A percentile compares a stretch with the other conserved stretches of the same genome.
phyloP scores from a whole-genome alignment of 1,284 basidiomycete species.

The Boletus holoroseus region DNA sequence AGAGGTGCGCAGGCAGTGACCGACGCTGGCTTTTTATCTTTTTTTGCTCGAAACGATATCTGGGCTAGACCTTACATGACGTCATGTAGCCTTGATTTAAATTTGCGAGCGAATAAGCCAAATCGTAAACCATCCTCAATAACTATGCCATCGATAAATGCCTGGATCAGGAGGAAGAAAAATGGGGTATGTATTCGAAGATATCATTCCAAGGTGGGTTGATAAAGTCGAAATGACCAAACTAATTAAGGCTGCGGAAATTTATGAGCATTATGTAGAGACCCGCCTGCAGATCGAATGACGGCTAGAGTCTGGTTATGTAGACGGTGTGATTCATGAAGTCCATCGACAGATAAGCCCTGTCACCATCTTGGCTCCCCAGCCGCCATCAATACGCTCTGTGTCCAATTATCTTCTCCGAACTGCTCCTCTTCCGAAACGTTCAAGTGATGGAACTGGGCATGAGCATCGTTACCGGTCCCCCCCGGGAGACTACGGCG shows the following conservation, averaged over 20 bases:
- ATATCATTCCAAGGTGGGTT: slow-evolving; percentile 14
- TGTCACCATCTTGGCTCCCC: slow-evolving; percentile 30
- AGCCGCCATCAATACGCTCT: slow-evolving; percentile 33
- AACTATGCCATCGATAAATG: slow-evolving; percentile 1
- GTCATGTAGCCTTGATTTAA: slow-evolving; percentile 18
- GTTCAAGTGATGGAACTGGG: slow-evolving; percentile 24
- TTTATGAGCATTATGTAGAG: slow-evolving; percentile 18
- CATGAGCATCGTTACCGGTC: slow-evolving; percentile 6
- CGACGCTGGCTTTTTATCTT: slow-evolving; percentile 6
- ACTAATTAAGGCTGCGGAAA: slow-evolving; percentile 20
- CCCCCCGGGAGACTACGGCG: slow-evolving; percentile 5
- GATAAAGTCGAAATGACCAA: slow-evolving; percentile 15
- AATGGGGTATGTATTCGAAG: slow-evolving; percentile 26
- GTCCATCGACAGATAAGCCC: slow-evolving; percentile 9
- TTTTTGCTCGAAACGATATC: not conserved
- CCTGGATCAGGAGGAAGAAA: slow-evolving; percentile 1
- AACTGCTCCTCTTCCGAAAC: slow-evolving; percentile 24
- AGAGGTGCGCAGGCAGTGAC: not conserved
- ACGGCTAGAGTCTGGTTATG: slow-evolving; percentile 18
- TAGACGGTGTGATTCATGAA: slow-evolving; percentile 10
- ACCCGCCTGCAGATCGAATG: slow-evolving; percentile 33
- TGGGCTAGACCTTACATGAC: slow-evolving; percentile 18
- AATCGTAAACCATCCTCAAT: not conserved
- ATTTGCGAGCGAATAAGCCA: slow-evolving; percentile 4
- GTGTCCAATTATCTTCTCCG: slow-evolving; percentile 32